Evolutionary conservation across 306 rosid genomes (phyloP), one percentile per base, ranked within the genome.

Genomic region (Acmispon strigosus): DNA sequence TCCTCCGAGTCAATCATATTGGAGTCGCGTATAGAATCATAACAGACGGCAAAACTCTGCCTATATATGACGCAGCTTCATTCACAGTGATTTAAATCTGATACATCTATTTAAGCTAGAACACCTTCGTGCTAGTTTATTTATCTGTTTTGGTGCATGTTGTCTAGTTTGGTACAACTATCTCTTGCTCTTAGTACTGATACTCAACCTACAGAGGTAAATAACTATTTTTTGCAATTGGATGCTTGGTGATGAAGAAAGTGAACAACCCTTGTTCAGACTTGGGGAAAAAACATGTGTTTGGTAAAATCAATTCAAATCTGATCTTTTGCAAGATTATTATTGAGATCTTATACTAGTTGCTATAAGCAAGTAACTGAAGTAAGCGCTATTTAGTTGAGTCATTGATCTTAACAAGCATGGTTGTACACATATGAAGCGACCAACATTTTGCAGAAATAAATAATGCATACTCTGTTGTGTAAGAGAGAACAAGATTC

Each of bases 161-260:
- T 68, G 41, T 76, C 71, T 51, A 55, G 27, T 69, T 76, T 37
- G 69, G 62, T 48, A 49, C 49, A 50, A 62, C 55, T 19, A 60
- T 69, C 10, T 56, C 74, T 70, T 47, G 43, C 66, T 24, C 43
- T 64, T 47, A 48, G 7, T 42, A 32, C 0, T 54, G 37, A 11
- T 10, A 5, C 18, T 42, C 22, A 53, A 8, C 10, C 53, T 20
- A 1, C 0, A 5, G 20, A 10, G 45, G 16, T 1, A 22, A 22
- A 22, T 54, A 75, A 66, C 14, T 3, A 19, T 34, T 10, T 50
- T n/a, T 56, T 50, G 17, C 42, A 73, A 8, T 66, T 32, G 18
- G 74, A 57, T 48, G 61, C 61, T 67, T 76, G 75, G n/a, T 24
- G 29, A 5, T 42, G 63, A 62, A 73, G 78, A 62, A 51, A 50